Evolutionary conservation across 768 basidiomycete species (phyloP), one percentile per base, ranked within the genome.

Genomic region (Exidia glandulosa): DNA sequence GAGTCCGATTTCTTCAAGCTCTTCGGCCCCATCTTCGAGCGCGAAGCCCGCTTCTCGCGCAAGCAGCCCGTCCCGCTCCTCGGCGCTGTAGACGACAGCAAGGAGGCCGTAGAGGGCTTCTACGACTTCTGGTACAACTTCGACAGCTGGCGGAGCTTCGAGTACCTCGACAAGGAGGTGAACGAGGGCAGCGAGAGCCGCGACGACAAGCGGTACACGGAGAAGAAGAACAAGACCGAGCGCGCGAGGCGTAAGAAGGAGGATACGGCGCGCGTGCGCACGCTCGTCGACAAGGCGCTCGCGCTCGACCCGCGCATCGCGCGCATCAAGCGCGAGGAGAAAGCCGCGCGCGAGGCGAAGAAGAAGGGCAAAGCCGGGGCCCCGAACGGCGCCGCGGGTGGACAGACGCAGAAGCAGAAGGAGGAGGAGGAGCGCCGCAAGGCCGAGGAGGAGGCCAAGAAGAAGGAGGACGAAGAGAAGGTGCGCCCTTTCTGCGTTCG

Each of bases 61-160:
- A 76, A 70, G 58, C 81, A 88, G 70, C 93, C 94, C 13, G 91
- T 93, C 6, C 94, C 92, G 5, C 72, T 78, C 61, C 81, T 99
- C 30, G 95, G 94, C 10, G 73, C 72, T 31, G 73, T 79, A 61
- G 80, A 88, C 50, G 82, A 86, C 25, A 71, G 84, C 60, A 95
- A 96, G 73, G 81, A 82, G 64, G 81, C 83, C 59, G 94, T 97
- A 58, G 90, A 95, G 71, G 79, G 75, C 5, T 97, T 99, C 79
- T 99, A 99, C 78, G 89, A 97, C 73, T 96, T 95, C 74, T 99
- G 94, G 93, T 98, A 99, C 80, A 95, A 94, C 80, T 95, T 99
- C 74, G 95, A 97, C 73, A 90, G 88, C 65, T 99, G 95, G 95
- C 79, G 95, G 67, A 90, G 87, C 72, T 99, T 97, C 71, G 95